A percentile compares a stretch with the other conserved stretches of the same genome.
Conservation (phyloP, 495 filamentous ascomycete species). For the Aspergillus kassunensis region DNA sequence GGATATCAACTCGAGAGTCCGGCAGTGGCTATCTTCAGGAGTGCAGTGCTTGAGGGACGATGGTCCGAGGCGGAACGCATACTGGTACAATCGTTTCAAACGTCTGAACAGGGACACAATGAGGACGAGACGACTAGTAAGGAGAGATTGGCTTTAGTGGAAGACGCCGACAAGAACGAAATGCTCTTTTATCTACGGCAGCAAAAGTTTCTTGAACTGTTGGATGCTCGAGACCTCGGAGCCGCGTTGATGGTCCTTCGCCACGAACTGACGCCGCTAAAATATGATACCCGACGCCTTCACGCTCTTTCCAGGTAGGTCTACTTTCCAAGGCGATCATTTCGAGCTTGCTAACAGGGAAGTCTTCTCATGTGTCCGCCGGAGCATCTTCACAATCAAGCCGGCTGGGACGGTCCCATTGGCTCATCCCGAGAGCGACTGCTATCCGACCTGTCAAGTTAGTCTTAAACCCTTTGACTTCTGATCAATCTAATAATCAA, state of each 20-base stretch:
- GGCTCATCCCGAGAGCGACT: constrained; percentile 72
- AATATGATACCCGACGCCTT: constrained; percentile 69
- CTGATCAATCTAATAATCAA: constrained; percentile 2
- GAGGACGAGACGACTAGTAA: constrained; percentile 25
- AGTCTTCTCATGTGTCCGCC: constrained; percentile 85
- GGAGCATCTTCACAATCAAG: constrained; percentile 76
- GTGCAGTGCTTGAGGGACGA: constrained; percentile 72
- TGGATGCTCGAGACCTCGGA: constrained; percentile 70
- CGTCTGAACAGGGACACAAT: constrained; percentile 45
- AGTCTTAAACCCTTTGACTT: constrained; percentile 17
- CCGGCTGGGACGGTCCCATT: constrained; percentile 83
- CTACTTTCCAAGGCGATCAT: background rate
- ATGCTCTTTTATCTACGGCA: constrained; percentile 79
- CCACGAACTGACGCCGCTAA: constrained; percentile 81
- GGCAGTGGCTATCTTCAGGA: constrained; percentile 77
- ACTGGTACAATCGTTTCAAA: constrained; percentile 56
- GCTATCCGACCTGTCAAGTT: constrained; percentile 80
- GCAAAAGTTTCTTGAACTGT: constrained; percentile 91
- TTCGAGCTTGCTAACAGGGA: background rate
- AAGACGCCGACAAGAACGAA: constrained; percentile 54
- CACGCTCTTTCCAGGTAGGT: constrained; percentile 78
- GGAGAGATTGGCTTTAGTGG: constrained; percentile 47
- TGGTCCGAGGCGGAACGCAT: constrained; percentile 84
- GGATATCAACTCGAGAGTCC: constrained; percentile 85
- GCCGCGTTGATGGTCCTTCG: constrained; percentile 77